Base-by-base conservation (phyloP, 257 asterid species). In the Nicotiana otophora region DNA sequence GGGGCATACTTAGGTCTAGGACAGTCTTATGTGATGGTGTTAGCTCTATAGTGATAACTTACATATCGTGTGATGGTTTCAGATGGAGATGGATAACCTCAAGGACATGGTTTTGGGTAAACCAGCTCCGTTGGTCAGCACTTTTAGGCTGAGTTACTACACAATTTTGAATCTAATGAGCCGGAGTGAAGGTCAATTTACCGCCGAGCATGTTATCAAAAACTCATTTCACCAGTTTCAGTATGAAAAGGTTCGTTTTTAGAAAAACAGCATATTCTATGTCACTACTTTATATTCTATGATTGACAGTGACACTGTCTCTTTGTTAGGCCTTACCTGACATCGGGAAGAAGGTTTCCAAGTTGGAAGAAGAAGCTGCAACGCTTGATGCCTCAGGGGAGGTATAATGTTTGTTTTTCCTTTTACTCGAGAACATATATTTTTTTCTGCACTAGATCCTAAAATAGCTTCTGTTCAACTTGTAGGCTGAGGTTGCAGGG, bases 101-200 rank as follows among this genome's bases (percentile, higher is more conserved):
- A 91, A 92, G 94, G 99, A 94, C 91, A 96, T 96, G 97, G 92
- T 94, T 82, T 85, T 93, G 90, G 99, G 99, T 17, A 92, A 87
- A 86, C 99, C 99, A 28, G 99, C 98, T 55, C 99, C 98, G 33
- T 82, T 96, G 89, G 91, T 96, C 90, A 96, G 99, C 87, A 94
- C 99, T 39, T 96, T 96, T 89, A 90, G 98, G 90, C 88, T 96
- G 78, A 94, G 98, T 90, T 96, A 96, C 92, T 96, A 93, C 88
- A 86, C 99, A 42, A 94, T 96, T 87, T 83, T 96, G 87, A 96
- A 96, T 86, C 89, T 96, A 84, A 90, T 96, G 97, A 96, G 97
- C 86, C 98, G 98, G 54, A 94, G 97, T 78, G 98, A 96, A 89
- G 98, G 98, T 51, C 99, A 94, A 87, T 93, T 96, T 88, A 93